Evolutionary conservation across 2,329 filamentous ascomycete genomes (phyloP), one percentile per base, ranked within the genome.

Genomic region (Hypoxylon sp.): DNA sequence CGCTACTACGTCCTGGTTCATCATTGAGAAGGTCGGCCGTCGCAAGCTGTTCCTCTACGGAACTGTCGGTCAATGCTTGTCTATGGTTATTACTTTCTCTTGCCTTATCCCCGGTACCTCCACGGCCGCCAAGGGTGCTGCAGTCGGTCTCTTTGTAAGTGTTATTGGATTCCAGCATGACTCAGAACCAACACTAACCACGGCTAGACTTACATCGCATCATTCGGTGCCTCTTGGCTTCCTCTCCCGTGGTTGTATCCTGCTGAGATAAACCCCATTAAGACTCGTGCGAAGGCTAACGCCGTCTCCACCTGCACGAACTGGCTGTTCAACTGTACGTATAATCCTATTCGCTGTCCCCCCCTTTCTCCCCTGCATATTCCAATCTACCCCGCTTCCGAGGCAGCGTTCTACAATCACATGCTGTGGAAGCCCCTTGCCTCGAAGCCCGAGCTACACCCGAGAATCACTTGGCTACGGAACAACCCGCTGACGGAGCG

Each of bases 221-320:
- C 87, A 57, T 91, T 90, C 66, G 89, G 88, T 32, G 87, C 87
- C 0, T 87, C 86, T 0, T 89, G 86, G 83, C 74, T 89, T 6
- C 87, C 87, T 15, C 80, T 89, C 22, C 87, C 87, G 0, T 90
- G 87, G 86, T 69, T 86, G 69, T 84, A 84, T 65, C 81, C 85
- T 1, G 84, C 85, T 43, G 82, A 86, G 67, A 79, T 86, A 64
- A 85, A 85, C 72, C 80, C 82, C 0, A 76, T 84, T 52, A 79
- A 81, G 72, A 83, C 79, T 15, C 72, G 81, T 11, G 77, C 77
- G 3, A 81, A 81, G 73, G 80, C 80, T 26, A 79, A 80, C 41
- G 82, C 82, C 10, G 77, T 90, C 1, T 87, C 86, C 0, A 89
- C 87, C 0, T 87, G 89, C 49, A 82, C 58, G 20, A 74, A 75